Evolutionary conservation across 257 asterid genomes (phyloP), one percentile per base, ranked within the genome.

Genomic region (Nicotiana tabacum): DNA sequence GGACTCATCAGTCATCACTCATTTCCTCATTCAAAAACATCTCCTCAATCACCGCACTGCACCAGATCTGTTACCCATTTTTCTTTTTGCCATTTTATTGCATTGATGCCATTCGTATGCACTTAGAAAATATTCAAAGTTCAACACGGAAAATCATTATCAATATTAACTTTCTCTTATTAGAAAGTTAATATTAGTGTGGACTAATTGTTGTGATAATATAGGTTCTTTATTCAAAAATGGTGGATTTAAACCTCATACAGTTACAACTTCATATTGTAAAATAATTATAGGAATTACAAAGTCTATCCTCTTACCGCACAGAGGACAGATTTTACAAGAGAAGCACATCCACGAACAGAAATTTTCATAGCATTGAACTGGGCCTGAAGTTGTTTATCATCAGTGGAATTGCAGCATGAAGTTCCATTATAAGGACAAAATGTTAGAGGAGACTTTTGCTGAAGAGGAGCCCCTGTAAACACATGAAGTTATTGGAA

Each of bases 351-450:
- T 46, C 32, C 83, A 57, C 92, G 51, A 85, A 93, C 92, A 39
- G 98, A 90, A 83, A 95, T 80, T 21, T 91, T 95, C 92, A 93
- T 88, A 1, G 89, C 89, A 77, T 70, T 70, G 64, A 90, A 91
- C 30, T 90, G 93, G 32, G 87, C 85, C 90, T 83, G 87, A 83
- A 95, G 64, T n/a, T 81, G 79, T 83, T 83, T 84, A 87, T 93
- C 97, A 48, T 90, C 89, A 61, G 89, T 24, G 24, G 88, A 56
- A 77, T 87, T 86, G 92, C 98, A 93, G 92, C 98, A 95, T 3
- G 90, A 83, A n/a, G 89, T 88, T 18, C 94, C 97, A 85, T 89
- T 92, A 46, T 92, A 93, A 82, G 92, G 66, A 81, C 98, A 95
- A 81, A 95, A 93, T 65, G 85, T 88, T 85, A 88, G 87, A 83